phyloP scores from a whole-genome alignment of 164 flowering plant genomes.

The Chimonanthus salicifolius region DNA sequence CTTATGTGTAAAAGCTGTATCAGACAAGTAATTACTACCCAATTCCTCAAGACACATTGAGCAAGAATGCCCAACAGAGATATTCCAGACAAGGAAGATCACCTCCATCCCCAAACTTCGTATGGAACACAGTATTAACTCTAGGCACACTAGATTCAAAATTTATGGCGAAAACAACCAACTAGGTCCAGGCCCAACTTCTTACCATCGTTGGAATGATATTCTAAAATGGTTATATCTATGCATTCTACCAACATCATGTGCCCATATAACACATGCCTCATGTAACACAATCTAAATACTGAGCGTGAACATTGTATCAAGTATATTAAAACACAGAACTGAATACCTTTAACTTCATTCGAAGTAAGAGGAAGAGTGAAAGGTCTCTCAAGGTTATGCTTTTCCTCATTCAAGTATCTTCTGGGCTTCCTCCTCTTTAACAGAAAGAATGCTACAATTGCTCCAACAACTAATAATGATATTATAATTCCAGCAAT shows the following conservation, averaged over 20 bases:
- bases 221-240: too few species aligned
- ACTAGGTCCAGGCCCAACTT: neutral
- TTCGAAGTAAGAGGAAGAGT: conserved; percentile 47
- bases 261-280: neutral
- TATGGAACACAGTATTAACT: too few species aligned
- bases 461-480: conserved; percentile 65
- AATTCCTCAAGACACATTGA: too few species aligned
- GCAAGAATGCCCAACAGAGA: too few species aligned
- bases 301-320: neutral
- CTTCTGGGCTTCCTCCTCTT: conserved; percentile 63
- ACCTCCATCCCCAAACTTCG: too few species aligned
- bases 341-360: conserved; percentile 55
- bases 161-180: neutral
- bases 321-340: neutral
- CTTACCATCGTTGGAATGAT: neutral
- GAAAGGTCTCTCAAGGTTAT: conserved; percentile 53
- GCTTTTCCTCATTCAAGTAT: conserved; percentile 60
- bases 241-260: neutral
- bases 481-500: conserved; percentile 81
- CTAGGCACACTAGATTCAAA: neutral
- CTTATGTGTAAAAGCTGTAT: too few species aligned
- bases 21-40: too few species aligned
- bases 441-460: conserved; percentile 67
- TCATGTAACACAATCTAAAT: neutral
- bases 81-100: too few species aligned